Evolutionary conservation across 2,329 filamentous ascomycete species (phyloP), one percentile per base, ranked within the genome.

Genomic region (Penicillium sp.): DNA sequence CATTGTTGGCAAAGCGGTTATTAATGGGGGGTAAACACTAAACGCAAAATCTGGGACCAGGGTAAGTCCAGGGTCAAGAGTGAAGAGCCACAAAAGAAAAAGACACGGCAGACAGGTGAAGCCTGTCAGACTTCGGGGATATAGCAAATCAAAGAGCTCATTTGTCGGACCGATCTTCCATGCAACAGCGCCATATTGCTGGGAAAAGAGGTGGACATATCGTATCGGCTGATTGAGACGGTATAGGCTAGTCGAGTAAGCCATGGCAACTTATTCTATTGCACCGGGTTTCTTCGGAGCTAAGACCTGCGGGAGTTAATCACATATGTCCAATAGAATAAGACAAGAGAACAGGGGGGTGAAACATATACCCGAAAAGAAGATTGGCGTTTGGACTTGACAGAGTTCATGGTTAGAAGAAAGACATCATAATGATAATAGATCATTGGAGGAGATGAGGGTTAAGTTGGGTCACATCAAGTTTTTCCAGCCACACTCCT

Each of bases 271-370:
- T 47, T 38, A 56, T 50, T 50, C 23, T 38, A 47, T 59, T 53
- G 36, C 43, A 46, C 52, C 47, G 59, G 58, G 40, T 40, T 44
- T 47, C 55, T 44, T 53, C 52, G 57, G 57, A 44, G 60, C 53
- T 48, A 60, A 61, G 56, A 16, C 43, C 40, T 58, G 50, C 55
- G 43, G 52, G 50, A 40, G 53, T 62, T 47, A 58, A 64, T 63
- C 57, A 60, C 55, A 57, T 29, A 47, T 16, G 23, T 33, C 44
- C 52, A 50, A 58, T 47, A 52, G 47, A 46, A 39, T 19, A 50
- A 27, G 33, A 49, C 40, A 43, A 41, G 31, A 48, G 43, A 47
- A 51, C 49, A 45, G 51, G 55, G 52, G 54, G 56, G 23, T 50
- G 39, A 55, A 60, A 59, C 57, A 60, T n/a, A 43, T 16, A 43